Percentiles rank a stretch among this genome's conserved stretches.
Conservation (phyloP, 352 stramenopile species). For the Pythium diclinum region DNA sequence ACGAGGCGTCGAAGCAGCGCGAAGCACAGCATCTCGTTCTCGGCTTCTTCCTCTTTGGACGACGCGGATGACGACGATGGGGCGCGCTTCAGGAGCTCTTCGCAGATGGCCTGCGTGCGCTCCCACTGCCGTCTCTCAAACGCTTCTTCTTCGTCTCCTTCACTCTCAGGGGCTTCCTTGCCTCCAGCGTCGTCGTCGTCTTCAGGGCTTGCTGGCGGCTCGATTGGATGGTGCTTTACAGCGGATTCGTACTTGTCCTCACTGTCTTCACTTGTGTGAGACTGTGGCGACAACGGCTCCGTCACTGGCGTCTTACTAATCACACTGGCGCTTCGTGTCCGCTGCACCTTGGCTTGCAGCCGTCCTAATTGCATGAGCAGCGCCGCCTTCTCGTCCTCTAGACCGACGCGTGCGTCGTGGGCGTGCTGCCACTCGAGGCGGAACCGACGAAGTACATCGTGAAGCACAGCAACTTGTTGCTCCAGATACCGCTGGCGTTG, state of each 20-base stretch:
- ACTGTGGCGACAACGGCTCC: background rate
- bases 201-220: background rate
- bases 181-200: background rate
- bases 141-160: constrained; percentile 8
- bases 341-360: constrained; percentile 20
- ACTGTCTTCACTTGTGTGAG: background rate
- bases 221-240: background rate
- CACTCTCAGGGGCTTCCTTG: background rate
- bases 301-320: background rate
- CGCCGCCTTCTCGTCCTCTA: constrained; percentile 41
- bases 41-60: constrained; percentile 36
- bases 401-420: constrained; percentile 28
- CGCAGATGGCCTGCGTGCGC: constrained; percentile 39
- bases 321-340: constrained; percentile 15
- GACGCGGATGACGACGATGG: constrained; percentile 21
- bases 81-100: constrained; percentile 29
- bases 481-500: constrained; percentile 36
- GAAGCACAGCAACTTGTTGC: constrained; percentile 45
- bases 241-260: background rate
- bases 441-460: constrained; percentile 51
- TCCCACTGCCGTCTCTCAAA: constrained; percentile 29
- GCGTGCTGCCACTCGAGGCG: constrained; percentile 51
- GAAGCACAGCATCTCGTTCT: constrained; percentile 58
- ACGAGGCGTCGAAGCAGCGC: constrained; percentile 53
- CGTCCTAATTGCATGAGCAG: constrained; percentile 40